These are phyloP conservation scores for Plasmodium knowlesi DNA, from an alignment of 169 alveolate genomes.

Conservation along the genomic window DNA sequence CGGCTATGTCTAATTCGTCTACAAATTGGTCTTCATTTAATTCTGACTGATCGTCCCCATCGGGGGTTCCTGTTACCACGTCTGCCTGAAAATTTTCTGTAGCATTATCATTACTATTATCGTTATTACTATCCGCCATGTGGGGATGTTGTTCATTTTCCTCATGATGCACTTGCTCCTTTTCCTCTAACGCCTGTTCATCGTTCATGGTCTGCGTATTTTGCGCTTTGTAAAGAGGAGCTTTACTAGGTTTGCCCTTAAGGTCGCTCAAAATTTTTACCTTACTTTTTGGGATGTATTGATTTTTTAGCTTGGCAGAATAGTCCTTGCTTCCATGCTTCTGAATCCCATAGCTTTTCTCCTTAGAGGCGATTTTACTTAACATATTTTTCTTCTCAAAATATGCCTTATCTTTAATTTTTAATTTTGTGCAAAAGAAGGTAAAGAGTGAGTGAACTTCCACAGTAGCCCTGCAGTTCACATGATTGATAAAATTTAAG, in stretches of 20 bases:
- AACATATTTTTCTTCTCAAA: conserved; percentile 7
- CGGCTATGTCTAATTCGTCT: conserved; percentile 31
- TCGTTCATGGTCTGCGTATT: background rate
- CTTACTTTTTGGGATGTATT: conserved; percentile 45
- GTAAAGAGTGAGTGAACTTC: conserved; percentile 53
- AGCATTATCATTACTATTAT: background rate
- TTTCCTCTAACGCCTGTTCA: background rate
- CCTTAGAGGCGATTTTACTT: conserved; percentile 1
- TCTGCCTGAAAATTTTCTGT: background rate
- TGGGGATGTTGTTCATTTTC: background rate
- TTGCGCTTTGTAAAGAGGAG: background rate
- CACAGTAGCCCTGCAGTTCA: conserved; percentile 16
- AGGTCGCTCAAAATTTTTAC: conserved; percentile 26
- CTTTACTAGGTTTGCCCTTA: conserved; percentile 22
- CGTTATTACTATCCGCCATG: background rate
- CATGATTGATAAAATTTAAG: conserved; percentile 1
- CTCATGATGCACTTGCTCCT: background rate
- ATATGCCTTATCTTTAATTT: conserved; percentile 34
- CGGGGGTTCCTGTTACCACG: background rate
- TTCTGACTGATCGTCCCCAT: background rate
- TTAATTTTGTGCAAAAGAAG: conserved; percentile 53
- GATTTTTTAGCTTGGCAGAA: background rate
- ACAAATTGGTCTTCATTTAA: conserved; percentile 7
- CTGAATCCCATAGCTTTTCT: background rate
- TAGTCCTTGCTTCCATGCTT: background rate